Evolutionary conservation across 1,139 yeast species (phyloP).

Genomic region (Suhomyces kunorum): DNA sequence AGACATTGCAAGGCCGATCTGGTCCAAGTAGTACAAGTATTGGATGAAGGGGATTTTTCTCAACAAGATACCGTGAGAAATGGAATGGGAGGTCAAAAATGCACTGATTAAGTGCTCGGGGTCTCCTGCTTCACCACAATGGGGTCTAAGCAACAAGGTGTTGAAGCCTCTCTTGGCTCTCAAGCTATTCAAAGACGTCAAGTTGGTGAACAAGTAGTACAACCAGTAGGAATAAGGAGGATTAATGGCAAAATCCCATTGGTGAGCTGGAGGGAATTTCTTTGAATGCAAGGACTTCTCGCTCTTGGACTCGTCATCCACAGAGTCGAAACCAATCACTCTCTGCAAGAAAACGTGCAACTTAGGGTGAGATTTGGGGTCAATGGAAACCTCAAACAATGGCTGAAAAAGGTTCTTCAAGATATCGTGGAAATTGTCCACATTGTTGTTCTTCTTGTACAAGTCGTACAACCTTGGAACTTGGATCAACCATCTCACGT

Average conservation of each 20-base stretch:
- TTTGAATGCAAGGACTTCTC: conserved; percentile 74
- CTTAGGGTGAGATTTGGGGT: conserved; percentile 87
- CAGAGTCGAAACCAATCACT: conserved; percentile 97
- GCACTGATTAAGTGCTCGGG: conserved; percentile 95
- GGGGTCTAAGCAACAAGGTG: conserved; percentile 92
- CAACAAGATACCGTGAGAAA: conserved; percentile 90
- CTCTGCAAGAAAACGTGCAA: conserved; percentile 84
- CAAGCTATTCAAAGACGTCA: conserved; percentile 83
- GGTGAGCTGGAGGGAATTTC: conserved; percentile 77
- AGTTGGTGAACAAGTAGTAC: conserved; percentile 83
- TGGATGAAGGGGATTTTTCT: conserved; percentile 95
- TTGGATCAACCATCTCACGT: conserved; percentile 96
- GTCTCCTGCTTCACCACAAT: conserved; percentile 99
- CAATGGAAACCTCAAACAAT: conserved; percentile 83
- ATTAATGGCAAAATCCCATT: conserved; percentile 76
- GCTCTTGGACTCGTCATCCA: conserved; percentile 93
- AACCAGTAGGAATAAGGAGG: conserved; percentile 98
- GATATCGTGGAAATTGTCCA: conserved; percentile 71
- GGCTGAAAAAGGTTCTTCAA: conserved; percentile 81
- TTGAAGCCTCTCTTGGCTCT: conserved; percentile 73
- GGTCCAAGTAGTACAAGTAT: conserved; percentile 88
- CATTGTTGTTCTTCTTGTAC: conserved; percentile 76
- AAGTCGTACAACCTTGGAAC: conserved; percentile 91
- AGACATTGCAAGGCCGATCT: conserved; percentile 98
- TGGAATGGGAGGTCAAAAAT: conserved; percentile 85